Evolutionary conservation across 1,284 basidiomycete genomes (phyloP).

Genomic region (Mycosarcoma mackinlayi): DNA sequence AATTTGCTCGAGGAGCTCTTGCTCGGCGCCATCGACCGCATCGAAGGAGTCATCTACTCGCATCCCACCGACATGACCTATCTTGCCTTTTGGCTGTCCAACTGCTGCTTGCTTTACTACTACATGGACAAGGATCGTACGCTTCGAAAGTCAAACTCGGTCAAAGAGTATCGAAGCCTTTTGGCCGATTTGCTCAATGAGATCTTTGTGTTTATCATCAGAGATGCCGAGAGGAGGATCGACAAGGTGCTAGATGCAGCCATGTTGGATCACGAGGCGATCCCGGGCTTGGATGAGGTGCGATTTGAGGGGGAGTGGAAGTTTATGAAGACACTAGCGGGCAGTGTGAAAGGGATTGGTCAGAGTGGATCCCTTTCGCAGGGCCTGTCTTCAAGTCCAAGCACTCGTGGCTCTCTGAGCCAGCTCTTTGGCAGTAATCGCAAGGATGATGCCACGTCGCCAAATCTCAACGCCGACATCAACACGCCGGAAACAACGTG

Average conservation of each 20-base stretch:
- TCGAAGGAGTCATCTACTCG: constrained; percentile 85
- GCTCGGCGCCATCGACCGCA: constrained; percentile 86
- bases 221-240: constrained; percentile 87
- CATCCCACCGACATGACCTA: constrained; percentile 80
- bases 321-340: constrained; percentile 58
- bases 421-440: constrained; percentile 49
- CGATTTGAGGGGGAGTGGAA: constrained; percentile 95
- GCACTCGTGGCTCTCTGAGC: constrained; percentile 47
- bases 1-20: constrained; percentile 85
- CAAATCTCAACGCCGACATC: not conserved
- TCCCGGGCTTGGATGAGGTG: constrained; percentile 80
- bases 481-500: constrained; percentile 5
- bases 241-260: constrained; percentile 85
- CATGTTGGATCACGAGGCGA: constrained; percentile 83
- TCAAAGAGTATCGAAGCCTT: constrained; percentile 47
- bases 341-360: constrained; percentile 54
- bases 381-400: constrained; percentile 32
- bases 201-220: constrained; percentile 92
- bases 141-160: constrained; percentile 29
- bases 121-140: constrained; percentile 76
- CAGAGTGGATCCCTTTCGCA: constrained; percentile 22
- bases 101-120: constrained; percentile 87
- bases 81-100: constrained; percentile 94
- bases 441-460: constrained; percentile 7
- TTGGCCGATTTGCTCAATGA: constrained; percentile 80